phyloP scores from a whole-genome alignment of 108 stramenopile species.

The Seminavis robusta region DNA sequence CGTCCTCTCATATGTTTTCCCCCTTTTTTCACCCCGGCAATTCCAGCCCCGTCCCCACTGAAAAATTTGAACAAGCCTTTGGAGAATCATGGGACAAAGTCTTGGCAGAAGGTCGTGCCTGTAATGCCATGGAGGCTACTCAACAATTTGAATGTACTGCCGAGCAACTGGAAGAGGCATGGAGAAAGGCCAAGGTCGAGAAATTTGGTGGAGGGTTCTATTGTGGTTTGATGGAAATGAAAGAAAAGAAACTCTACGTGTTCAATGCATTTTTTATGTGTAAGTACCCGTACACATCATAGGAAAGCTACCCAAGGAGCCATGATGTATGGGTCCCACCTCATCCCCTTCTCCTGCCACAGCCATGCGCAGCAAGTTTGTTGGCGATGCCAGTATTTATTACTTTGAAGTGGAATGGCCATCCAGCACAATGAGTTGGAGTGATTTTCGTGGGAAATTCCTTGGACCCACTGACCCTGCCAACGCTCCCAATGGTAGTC shows the following conservation, averaged over 20 bases:
- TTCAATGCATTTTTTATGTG: slow-evolving; percentile 94
- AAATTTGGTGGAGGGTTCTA: slow-evolving; percentile 97
- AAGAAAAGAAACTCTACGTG: slow-evolving; percentile 63
- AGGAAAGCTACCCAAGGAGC: too few relatives aligned
- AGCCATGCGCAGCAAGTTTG: slow-evolving; percentile 82
- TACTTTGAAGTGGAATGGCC: slow-evolving; percentile 90
- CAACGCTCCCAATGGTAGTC: slow-evolving; percentile 68
- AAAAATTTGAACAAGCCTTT: slow-evolving; percentile 80
- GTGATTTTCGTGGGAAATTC: slow-evolving; percentile 72
- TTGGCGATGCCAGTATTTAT: slow-evolving; percentile 75
- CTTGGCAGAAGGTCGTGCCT: slow-evolving; percentile 68
- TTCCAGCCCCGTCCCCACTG: slow-evolving; percentile 82
- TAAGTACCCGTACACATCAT: too few relatives aligned
- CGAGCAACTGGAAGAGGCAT: slow-evolving; percentile 68
- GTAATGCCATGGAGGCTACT: slow-evolving; percentile 91
- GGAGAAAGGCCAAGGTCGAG: slow-evolving; percentile 73
- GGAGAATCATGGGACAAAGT: slow-evolving; percentile 84
- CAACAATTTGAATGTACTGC: slow-evolving; percentile 69
- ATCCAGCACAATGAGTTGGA: slow-evolving; percentile 72
- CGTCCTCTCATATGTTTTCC: too few relatives aligned
- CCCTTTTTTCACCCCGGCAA: too few relatives aligned
- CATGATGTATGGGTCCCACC: too few relatives aligned
- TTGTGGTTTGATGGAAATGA: slow-evolving; percentile 60
- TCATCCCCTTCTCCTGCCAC: too few relatives aligned
- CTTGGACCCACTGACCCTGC: slow-evolving; percentile 90